Conservation (phyloP, 192 early-diverging fungal genomes). For the Fimicolochytrium jonesii region DNA sequence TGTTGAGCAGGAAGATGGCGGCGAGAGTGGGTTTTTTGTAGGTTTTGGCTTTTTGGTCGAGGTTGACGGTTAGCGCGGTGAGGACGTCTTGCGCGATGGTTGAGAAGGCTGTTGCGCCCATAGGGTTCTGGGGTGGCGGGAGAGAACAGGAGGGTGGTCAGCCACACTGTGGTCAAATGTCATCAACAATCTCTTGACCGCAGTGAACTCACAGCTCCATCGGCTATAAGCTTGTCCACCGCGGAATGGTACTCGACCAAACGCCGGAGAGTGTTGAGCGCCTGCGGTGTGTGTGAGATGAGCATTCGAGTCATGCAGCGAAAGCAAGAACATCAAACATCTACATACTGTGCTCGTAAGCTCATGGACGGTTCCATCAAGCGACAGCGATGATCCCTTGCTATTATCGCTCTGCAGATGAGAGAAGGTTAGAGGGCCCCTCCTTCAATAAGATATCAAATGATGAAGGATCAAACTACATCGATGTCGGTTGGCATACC, state of each 20-base stretch:
- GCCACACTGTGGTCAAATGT: no score
- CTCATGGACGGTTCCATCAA: conserved; percentile 83
- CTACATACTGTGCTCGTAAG: conserved; percentile 69
- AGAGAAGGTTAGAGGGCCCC: no score
- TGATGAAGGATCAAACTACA: no score
- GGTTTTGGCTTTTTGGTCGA: conserved; percentile 64
- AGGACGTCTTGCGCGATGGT: conserved; percentile 35
- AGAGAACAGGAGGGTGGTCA: neutral
- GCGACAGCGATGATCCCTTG: conserved; percentile 45
- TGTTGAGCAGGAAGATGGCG: conserved; percentile 76
- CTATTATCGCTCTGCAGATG: conserved; percentile 19
- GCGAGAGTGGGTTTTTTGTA: conserved; percentile 69
- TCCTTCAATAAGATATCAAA: no score
- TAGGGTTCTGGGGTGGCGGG: conserved; percentile 4
- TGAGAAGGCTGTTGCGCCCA: conserved; percentile 17
- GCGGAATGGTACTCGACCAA: conserved; percentile 37
- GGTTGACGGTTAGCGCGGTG: conserved; percentile 48
- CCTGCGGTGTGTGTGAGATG: conserved; percentile 9
- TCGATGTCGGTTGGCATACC: no score
- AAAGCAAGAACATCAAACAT: neutral
- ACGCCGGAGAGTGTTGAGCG: conserved; percentile 43
- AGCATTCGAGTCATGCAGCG: neutral
- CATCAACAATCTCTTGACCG: no score
- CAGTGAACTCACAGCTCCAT: conserved; percentile 17
- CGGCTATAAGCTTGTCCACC: conserved; percentile 34